Percentiles rank a stretch among this genome's conserved stretches.
Conservation (phyloP, 1,139 yeast species). For the Suhomyces kunorum region DNA sequence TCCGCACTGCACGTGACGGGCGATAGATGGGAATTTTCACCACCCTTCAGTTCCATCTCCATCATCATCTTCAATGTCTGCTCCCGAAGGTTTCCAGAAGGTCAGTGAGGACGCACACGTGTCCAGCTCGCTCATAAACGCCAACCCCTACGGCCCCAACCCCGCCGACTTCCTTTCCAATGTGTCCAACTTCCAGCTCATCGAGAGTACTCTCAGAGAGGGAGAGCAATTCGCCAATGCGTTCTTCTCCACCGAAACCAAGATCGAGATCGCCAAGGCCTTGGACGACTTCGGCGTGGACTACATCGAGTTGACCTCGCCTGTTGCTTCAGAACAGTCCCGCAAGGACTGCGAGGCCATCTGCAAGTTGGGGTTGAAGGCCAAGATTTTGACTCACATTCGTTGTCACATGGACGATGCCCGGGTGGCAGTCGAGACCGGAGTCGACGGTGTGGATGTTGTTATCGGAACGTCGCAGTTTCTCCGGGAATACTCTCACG, state of each 20-base stretch:
- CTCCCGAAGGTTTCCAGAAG: slow-evolving; percentile 44
- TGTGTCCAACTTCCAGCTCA: slow-evolving; percentile 84
- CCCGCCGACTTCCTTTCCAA: slow-evolving; percentile 92
- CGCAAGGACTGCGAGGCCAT: slow-evolving; percentile 95
- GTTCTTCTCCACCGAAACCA: slow-evolving; percentile 90
- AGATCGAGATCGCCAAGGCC: slow-evolving; percentile 96
- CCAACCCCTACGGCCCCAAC: slow-evolving; percentile 92
- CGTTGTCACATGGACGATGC: slow-evolving; percentile 99
- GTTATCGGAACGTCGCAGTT: slow-evolving; percentile 98
- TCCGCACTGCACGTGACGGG: too few species aligned
- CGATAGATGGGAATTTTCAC: too few species aligned
- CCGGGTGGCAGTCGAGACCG: slow-evolving; percentile 93
- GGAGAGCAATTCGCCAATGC: slow-evolving; percentile 99
- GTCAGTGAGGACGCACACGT: slow-evolving; percentile 47
- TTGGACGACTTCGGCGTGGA: slow-evolving; percentile 97
- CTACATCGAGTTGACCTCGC: slow-evolving; percentile 95
- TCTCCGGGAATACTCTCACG: slow-evolving; percentile 92
- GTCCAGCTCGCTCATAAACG: slow-evolving; percentile 18
- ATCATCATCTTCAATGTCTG: slow-evolving; percentile 20
- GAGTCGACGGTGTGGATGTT: slow-evolving; percentile 98
- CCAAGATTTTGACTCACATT: slow-evolving; percentile 88
- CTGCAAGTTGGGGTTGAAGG: slow-evolving; percentile 93
- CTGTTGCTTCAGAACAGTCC: slow-evolving; percentile 95
- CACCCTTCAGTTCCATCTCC: background rate
- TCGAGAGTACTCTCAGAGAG: slow-evolving; percentile 95